Evolutionary conservation across 164 flowering plant genomes (phyloP).

Genomic region (Vitis riparia): DNA sequence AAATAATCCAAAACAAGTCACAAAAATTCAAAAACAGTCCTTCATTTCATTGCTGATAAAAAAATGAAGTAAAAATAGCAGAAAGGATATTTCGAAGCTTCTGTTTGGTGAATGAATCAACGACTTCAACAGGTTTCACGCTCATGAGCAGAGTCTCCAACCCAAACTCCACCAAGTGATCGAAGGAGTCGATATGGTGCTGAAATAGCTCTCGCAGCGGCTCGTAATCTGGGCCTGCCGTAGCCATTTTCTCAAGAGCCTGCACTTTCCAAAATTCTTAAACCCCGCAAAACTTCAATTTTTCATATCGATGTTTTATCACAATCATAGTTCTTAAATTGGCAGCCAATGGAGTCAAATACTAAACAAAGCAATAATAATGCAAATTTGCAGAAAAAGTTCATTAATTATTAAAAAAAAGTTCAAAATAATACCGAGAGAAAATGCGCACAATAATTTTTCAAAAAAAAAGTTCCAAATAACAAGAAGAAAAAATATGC

Average conservation of each 20-base stretch:
- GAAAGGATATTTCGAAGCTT: constrained; percentile 82
- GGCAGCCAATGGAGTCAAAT: too few species aligned
- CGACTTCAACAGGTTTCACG: constrained; percentile 52
- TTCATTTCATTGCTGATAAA: neutral
- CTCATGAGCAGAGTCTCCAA: constrained; percentile 39
- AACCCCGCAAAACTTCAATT: neutral
- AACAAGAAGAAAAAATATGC: too few species aligned
- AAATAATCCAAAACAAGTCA: neutral
- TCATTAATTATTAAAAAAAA: too few species aligned
- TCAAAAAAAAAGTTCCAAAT: too few species aligned
- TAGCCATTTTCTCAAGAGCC: neutral
- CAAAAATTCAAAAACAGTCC: neutral
- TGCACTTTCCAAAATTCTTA: neutral
- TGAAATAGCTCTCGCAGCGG: constrained; percentile 53
- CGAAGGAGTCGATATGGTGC: constrained; percentile 82
- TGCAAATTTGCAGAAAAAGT: too few species aligned
- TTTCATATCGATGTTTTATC: too few species aligned
- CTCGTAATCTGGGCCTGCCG: constrained; percentile 21
- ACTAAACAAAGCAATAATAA: too few species aligned
- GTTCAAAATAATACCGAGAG: too few species aligned
- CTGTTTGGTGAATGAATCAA: constrained; percentile 30
- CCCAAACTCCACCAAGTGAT: constrained; percentile 57
- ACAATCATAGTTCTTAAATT: too few species aligned
- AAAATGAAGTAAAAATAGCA: neutral
- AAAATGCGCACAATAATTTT: too few species aligned